Evolutionary conservation across 2,329 filamentous ascomycete species (phyloP).

Genomic region (Aureobasidium sp.): DNA sequence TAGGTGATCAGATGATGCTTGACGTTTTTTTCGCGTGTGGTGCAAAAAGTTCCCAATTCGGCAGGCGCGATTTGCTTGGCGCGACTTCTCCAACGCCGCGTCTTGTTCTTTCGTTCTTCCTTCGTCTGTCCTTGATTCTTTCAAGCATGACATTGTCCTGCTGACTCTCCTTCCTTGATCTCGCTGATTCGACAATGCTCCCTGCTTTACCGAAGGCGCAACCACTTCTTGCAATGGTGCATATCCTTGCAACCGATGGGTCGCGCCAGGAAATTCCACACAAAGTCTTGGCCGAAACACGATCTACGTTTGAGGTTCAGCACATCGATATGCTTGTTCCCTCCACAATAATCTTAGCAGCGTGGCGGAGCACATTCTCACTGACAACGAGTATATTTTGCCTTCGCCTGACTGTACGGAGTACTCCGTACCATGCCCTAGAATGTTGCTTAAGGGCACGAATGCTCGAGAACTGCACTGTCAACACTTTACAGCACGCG

Average conservation of each 20-base stretch:
- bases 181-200: not conserved
- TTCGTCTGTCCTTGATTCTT: not conserved
- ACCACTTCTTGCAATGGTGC: not conserved
- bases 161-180: not conserved
- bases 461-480: not conserved
- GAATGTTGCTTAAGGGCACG: not conserved
- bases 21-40: not conserved
- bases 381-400: not conserved
- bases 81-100: not conserved
- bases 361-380: not conserved
- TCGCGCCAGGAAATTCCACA: not conserved
- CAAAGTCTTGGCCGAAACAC: slow-evolving; percentile 1
- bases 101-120: too few species aligned
- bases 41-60: not conserved
- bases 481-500: not conserved
- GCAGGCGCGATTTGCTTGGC: not conserved
- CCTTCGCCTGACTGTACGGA: not conserved
- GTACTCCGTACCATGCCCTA: not conserved
- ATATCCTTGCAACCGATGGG: not conserved
- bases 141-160: not conserved
- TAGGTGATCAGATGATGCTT: not conserved
- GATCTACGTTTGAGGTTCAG: not conserved
- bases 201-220: too few species aligned
- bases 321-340: not conserved
- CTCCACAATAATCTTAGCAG: not conserved